Evolutionary conservation across 371 early-diverging fungal species (phyloP).

Genomic region (Mucor indicus): DNA sequence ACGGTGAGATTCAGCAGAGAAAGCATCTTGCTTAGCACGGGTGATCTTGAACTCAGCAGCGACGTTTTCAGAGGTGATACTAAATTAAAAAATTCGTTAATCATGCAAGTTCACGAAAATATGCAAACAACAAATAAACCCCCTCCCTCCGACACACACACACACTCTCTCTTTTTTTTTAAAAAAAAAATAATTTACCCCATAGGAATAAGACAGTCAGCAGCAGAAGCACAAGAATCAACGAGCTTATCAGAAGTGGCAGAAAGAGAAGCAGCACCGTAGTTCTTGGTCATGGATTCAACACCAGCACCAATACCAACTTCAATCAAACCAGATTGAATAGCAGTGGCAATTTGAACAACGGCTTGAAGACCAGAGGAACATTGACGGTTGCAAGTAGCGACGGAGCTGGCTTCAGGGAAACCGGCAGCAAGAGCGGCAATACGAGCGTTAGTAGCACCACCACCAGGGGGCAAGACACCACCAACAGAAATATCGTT

Average conservation of each 20-base stretch:
- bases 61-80: constrained; percentile 95
- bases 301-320: constrained; percentile 98
- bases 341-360: constrained; percentile 86
- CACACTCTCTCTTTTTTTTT: no score
- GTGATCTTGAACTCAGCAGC: constrained; percentile 79
- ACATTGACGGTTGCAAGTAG: constrained; percentile 96
- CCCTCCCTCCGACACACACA: no score
- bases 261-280: constrained; percentile 77
- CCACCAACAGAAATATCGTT: constrained; percentile 96
- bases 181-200: no score
- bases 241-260: constrained; percentile 75
- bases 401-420: constrained; percentile 80
- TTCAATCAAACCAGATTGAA: constrained; percentile 90
- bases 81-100: constrained; percentile 10
- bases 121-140: no score
- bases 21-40: constrained; percentile 89
- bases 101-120: no score
- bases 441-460: constrained; percentile 94
- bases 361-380: constrained; percentile 96
- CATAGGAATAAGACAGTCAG: constrained; percentile 87
- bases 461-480: constrained; percentile 91
- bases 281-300: constrained; percentile 97
- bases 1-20: constrained; percentile 77
- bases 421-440: constrained; percentile 93
- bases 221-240: constrained; percentile 60